Evolutionary conservation across 2,329 filamentous ascomycete genomes (phyloP).

Genomic region (Coniochaeta ligniaria): DNA sequence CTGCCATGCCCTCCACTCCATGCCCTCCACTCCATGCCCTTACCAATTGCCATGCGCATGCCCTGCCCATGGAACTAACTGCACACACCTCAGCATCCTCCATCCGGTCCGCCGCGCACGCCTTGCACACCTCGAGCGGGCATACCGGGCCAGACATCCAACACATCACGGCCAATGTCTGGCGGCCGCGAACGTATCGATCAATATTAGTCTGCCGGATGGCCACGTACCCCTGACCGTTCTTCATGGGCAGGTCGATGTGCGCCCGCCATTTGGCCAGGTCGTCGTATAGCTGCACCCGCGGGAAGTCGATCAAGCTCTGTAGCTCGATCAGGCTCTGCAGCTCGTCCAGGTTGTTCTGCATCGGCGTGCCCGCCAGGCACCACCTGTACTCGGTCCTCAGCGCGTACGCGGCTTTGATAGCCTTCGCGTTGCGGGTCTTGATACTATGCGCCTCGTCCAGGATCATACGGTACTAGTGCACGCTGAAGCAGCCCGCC

Average conservation of each 20-base stretch:
- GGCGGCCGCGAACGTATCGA: too few species aligned
- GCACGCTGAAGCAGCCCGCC: constrained; percentile 79
- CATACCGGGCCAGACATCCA: too few species aligned
- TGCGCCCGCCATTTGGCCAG: constrained; percentile 83
- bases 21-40: too few species aligned
- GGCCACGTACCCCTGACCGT: constrained; percentile 79
- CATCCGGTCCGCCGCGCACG: too few species aligned
- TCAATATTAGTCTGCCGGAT: too few species aligned
- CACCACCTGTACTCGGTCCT: constrained; percentile 91
- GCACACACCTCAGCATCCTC: too few species aligned
- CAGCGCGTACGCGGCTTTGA: constrained; percentile 83
- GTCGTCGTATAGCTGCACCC: constrained; percentile 86
- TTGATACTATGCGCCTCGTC: constrained; percentile 99
- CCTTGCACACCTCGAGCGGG: too few species aligned
- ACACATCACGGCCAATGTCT: too few species aligned
- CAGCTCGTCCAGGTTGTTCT: constrained; percentile 95
- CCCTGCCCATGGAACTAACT: too few species aligned
- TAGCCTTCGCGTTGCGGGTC: constrained; percentile 92
- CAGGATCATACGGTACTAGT: constrained; percentile 93
- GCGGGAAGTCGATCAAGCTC: constrained; percentile 88
- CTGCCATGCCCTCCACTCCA: too few species aligned
- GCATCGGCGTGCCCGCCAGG: constrained; percentile 91
- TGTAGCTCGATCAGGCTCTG: too few species aligned
- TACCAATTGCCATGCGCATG: too few species aligned
- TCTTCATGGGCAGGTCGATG: constrained; percentile 85